Conservation (phyloP, 2,329 filamentous ascomycete genomes). For the Alternaria conjuncta region DNA sequence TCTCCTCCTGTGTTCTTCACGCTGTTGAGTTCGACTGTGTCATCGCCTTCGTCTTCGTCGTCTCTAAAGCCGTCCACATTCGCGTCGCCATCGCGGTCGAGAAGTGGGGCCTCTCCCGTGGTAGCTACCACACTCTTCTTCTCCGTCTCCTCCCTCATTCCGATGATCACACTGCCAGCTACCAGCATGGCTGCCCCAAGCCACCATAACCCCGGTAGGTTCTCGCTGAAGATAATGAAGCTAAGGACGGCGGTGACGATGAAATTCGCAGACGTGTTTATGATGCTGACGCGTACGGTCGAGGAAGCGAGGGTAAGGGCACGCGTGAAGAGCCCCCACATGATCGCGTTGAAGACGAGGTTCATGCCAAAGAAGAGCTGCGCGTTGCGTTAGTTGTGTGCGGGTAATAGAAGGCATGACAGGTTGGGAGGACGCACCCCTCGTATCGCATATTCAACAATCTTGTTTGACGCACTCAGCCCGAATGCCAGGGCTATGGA, state of each 20-base stretch:
- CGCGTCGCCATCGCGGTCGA: constrained; percentile 21
- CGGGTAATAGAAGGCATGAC: constrained; percentile 2
- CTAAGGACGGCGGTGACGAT: constrained; percentile 77
- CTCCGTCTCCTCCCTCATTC: constrained; percentile 66
- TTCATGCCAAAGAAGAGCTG: constrained; percentile 79
- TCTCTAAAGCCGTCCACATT: constrained; percentile 46
- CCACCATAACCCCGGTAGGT: constrained; percentile 77
- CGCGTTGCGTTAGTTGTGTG: not conserved
- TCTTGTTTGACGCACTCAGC: constrained; percentile 53
- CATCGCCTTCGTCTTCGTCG: constrained; percentile 22
- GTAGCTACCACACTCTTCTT: constrained; percentile 38
- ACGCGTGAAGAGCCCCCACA: constrained; percentile 84
- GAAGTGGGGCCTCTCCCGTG: constrained; percentile 28
- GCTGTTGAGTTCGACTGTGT: constrained; percentile 38
- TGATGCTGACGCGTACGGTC: constrained; percentile 79
- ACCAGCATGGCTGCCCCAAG: constrained; percentile 74
- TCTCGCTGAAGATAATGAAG: constrained; percentile 72
- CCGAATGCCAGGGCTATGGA: constrained; percentile 57
- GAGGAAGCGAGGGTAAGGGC: constrained; percentile 76
- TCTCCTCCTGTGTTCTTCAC: constrained; percentile 29
- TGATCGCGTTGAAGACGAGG: constrained; percentile 76
- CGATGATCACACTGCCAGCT: constrained; percentile 79
- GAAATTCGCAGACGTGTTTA: constrained; percentile 85
- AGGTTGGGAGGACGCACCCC: constrained; percentile 52
- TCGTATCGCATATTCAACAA: constrained; percentile 59